phyloP scores from a whole-genome alignment of 2,329 filamentous ascomycete genomes.

The Colletotrichum sp. region DNA sequence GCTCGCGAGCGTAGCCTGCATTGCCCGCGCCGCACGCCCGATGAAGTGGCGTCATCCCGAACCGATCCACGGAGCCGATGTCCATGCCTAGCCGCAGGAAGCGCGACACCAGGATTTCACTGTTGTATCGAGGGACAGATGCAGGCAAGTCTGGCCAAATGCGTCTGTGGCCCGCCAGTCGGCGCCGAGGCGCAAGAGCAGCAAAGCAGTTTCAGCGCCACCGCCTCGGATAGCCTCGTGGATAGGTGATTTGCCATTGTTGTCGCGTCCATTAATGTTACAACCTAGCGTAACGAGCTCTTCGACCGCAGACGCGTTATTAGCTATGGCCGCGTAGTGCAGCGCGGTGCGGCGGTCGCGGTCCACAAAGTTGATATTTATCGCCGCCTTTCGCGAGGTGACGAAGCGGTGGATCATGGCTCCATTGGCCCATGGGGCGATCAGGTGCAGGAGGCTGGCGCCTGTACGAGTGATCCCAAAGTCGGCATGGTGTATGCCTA shows the following conservation, averaged over 20 bases:
- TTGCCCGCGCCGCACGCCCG: background rate
- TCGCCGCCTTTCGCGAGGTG: fast-evolving
- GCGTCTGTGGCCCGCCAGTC: background rate
- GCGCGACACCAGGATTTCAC: fast-evolving
- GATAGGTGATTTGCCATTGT: background rate
- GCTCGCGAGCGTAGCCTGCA: fast-evolving
- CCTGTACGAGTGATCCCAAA: background rate
- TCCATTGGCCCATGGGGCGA: fast-evolving
- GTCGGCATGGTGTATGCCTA: fast-evolving
- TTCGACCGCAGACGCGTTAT: background rate
- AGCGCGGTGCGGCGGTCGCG: background rate
- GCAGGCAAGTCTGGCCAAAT: background rate
- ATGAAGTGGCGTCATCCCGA: background rate
- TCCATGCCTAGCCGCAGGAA: background rate
- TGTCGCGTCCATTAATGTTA: background rate
- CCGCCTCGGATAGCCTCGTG: background rate
- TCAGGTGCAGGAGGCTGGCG: background rate
- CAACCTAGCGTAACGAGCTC: background rate
- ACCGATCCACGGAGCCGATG: background rate
- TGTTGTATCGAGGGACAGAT: too few species aligned
- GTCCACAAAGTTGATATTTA: background rate
- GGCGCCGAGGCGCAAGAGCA: fast-evolving
- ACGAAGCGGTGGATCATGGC: fast-evolving
- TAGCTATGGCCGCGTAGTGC: fast-evolving
- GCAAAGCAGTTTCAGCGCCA: background rate